phyloP scores from a whole-genome alignment of 352 stramenopile species.

The Globisporangium yorkense region DNA sequence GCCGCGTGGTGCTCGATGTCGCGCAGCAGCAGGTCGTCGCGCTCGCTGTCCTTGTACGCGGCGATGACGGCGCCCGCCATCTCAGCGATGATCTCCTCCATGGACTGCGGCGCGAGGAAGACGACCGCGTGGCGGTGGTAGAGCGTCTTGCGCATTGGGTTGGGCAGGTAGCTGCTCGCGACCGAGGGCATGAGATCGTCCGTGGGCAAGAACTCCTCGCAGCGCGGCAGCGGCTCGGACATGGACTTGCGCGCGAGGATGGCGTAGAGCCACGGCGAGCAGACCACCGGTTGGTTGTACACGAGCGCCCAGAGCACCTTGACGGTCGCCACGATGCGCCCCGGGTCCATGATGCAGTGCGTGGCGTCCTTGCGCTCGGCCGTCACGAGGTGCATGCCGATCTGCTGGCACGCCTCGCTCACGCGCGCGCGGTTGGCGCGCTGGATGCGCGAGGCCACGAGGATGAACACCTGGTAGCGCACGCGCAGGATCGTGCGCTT shows the following conservation, averaged over 20 bases:
- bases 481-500: slow-evolving; percentile 78
- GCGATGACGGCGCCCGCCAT: slow-evolving; percentile 68
- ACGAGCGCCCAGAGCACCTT: slow-evolving; percentile 86
- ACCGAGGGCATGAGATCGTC: slow-evolving; percentile 50
- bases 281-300: slow-evolving; percentile 80
- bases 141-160: slow-evolving; percentile 68
- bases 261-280: slow-evolving; percentile 73
- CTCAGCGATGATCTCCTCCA: slow-evolving; percentile 68
- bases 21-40: slow-evolving; percentile 54
- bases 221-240: slow-evolving; percentile 65
- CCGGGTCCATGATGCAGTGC: slow-evolving; percentile 85
- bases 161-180: slow-evolving; percentile 65
- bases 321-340: slow-evolving; percentile 70
- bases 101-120: slow-evolving; percentile 66
- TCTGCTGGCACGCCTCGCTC: slow-evolving; percentile 68
- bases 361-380: slow-evolving; percentile 56
- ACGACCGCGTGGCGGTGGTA: slow-evolving; percentile 68
- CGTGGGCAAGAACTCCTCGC: slow-evolving; percentile 65
- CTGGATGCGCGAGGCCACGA: slow-evolving; percentile 71
- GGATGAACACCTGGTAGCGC: slow-evolving; percentile 76
- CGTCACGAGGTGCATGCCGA: slow-evolving; percentile 76
- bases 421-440: slow-evolving; percentile 49
- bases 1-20: slow-evolving; percentile 43
- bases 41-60: slow-evolving; percentile 43
- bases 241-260: slow-evolving; percentile 70